Conservation (phyloP, 371 early-diverging fungal species). For the Mortierella sp. region DNA sequence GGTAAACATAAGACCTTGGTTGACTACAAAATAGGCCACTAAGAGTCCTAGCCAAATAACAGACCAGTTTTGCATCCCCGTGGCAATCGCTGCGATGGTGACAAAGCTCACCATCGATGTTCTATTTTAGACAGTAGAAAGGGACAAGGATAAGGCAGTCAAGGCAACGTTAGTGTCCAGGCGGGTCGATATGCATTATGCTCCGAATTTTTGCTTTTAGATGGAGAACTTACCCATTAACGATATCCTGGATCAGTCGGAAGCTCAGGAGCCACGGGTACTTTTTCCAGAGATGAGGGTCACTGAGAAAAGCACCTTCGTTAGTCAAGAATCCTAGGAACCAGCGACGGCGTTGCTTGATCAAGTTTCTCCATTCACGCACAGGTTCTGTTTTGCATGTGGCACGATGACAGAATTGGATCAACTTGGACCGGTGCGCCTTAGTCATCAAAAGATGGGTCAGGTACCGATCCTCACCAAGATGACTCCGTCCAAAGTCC, state of each 20-base stretch:
- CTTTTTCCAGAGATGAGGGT: constrained; percentile 24
- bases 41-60: constrained; percentile 19
- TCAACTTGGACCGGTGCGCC: constrained; percentile 92
- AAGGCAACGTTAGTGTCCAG: not conserved
- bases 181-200: not conserved
- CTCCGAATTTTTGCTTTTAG: not conserved
- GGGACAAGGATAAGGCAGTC: not conserved
- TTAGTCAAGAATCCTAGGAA: constrained; percentile 40
- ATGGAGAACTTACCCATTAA: constrained; percentile 8
- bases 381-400: constrained; percentile 97
- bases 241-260: constrained; percentile 32
- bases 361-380: constrained; percentile 87
- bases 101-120: constrained; percentile 28
- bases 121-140: constrained; percentile 5
- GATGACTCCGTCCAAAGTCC: constrained; percentile 48
- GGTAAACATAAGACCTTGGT: constrained; percentile 24
- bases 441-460: constrained; percentile 97
- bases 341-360: constrained; percentile 90
- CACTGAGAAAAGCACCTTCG: constrained; percentile 36
- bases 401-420: constrained; percentile 92
- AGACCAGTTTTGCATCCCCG: constrained; percentile 15
- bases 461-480: constrained; percentile 87
- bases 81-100: constrained; percentile 9
- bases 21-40: constrained; percentile 20
- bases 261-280: constrained; percentile 33